Evolutionary conservation across 495 filamentous ascomycete genomes (phyloP).

Genomic region (Podospora anserina): DNA sequence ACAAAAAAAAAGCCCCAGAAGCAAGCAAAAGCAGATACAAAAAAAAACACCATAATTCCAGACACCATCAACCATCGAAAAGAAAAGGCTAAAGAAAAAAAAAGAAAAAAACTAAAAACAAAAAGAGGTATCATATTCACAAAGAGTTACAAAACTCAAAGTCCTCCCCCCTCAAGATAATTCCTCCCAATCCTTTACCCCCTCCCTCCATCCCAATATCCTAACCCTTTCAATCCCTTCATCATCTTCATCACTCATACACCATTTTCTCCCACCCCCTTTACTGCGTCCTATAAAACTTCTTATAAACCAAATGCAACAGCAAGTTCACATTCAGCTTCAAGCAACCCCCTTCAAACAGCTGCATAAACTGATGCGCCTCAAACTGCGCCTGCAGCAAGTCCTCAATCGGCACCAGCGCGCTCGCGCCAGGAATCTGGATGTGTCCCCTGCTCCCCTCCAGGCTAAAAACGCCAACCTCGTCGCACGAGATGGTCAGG

Average conservation of each 20-base stretch:
- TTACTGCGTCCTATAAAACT: conserved; percentile 87
- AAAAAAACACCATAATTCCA: neutral
- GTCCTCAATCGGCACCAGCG: conserved; percentile 86
- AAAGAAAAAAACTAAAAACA: conserved; percentile 6
- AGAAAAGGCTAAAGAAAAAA: neutral
- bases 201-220: neutral
- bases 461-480: conserved; percentile 89
- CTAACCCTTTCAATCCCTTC: neutral
- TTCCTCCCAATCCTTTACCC: neutral
- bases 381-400: conserved; percentile 96
- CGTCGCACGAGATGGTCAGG: conserved; percentile 88
- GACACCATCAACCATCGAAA: neutral
- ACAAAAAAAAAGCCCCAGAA: too few species aligned
- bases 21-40: too few species aligned
- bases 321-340: conserved; percentile 93
- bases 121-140: conserved; percentile 12
- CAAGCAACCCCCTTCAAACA: conserved; percentile 77
- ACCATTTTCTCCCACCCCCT: neutral
- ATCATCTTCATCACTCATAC: neutral
- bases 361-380: conserved; percentile 87
- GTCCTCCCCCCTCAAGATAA: neutral
- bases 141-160: neutral
- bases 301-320: conserved; percentile 93
- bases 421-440: conserved; percentile 92
- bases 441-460: conserved; percentile 91